A percentile compares a stretch with the other conserved stretches of the same genome.
These are phyloP conservation scores for Spiraea crenata DNA, from an alignment of 331 rosid species.

Conservation along the genomic window DNA sequence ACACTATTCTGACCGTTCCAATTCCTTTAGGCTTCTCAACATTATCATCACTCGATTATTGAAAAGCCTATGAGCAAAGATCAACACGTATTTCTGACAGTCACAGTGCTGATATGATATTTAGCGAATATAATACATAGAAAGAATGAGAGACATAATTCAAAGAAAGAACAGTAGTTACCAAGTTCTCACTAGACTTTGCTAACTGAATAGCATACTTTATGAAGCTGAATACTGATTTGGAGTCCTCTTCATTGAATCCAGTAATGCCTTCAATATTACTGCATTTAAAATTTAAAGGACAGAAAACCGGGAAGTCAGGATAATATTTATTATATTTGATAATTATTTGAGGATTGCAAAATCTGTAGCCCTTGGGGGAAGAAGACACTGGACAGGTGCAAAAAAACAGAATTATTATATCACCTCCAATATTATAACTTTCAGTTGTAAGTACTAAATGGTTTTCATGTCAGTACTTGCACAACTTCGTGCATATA, in stretches of 20 bases:
- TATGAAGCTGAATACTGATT: slow-evolving; percentile 59
- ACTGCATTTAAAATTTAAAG: slow-evolving; percentile 41
- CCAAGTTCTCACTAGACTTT: slow-evolving; percentile 49
- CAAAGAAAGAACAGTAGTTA: slow-evolving; percentile 26
- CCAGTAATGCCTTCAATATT: slow-evolving; percentile 85
- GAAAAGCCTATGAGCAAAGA: neutral
- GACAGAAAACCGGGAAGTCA: slow-evolving; percentile 17
- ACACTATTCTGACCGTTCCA: neutral
- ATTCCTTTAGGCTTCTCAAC: neutral
- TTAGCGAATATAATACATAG: neutral
- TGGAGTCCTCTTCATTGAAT: slow-evolving; percentile 58
- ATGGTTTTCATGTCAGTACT: no score
- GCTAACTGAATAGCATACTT: slow-evolving; percentile 66
- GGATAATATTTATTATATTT: neutral
- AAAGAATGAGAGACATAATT: slow-evolving; percentile 2
- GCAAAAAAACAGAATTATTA: neutral
- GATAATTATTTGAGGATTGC: neutral
- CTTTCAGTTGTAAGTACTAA: neutral
- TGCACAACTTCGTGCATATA: neutral
- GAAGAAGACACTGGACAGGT: neutral
- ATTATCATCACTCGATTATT: no score
- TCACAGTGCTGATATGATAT: neutral
- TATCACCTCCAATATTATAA: neutral
- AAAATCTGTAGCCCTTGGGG: neutral
- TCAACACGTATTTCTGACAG: neutral